Base-by-base conservation (phyloP, 139 green algal species). In the Closterium sp. region DNA sequence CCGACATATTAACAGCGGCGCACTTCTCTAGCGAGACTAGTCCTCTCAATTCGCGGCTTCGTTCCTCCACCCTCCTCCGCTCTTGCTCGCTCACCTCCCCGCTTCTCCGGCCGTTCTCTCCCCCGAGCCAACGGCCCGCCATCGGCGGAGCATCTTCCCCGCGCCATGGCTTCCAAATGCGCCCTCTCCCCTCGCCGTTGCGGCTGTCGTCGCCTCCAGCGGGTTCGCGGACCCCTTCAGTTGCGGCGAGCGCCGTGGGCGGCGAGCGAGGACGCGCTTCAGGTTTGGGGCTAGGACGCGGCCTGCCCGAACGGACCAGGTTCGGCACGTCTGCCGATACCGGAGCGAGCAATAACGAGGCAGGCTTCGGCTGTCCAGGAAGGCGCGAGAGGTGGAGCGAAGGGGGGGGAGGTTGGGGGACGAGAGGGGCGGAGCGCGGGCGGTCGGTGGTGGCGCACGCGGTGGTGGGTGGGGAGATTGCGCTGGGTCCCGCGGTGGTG, bases 401-500 rank as follows among this genome's bases (percentile, higher is more conserved):
- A 32, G 83, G 83, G 0, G 28, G 28, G 12, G 64, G 64, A 21
- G 1, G n/a, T 2, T 25, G 25, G 28, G 83, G n/a, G n/a, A 28
- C 55, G 55, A 28, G 55, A 76, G 16, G 16, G 25, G 55, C 55
- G 16, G 55, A 76, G 55, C 83, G 30, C 83, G 83, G 83, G 83
- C 83, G 28, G 28, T 21, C 83, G 19, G 83, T 86, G 30, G 83
- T 86, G 28, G 83, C 83, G 83, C 30, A 1, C 6, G 83, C 83
- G 83, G 83, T 33, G 83, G 83, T 86, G 28, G 83, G 83, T 23
- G 83, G n/a, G 83, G 83, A 86, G 7, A 86, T 86, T 21, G 83
- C 83, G 83, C 83, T 86, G 83, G 83, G 83, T 33, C 83, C 83
- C 9, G 83, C 30, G 30, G 83, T 86, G 83, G 83, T 86, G 83